phyloP scores from a whole-genome alignment of 257 asterid genomes.

The Catharanthus roseus region DNA sequence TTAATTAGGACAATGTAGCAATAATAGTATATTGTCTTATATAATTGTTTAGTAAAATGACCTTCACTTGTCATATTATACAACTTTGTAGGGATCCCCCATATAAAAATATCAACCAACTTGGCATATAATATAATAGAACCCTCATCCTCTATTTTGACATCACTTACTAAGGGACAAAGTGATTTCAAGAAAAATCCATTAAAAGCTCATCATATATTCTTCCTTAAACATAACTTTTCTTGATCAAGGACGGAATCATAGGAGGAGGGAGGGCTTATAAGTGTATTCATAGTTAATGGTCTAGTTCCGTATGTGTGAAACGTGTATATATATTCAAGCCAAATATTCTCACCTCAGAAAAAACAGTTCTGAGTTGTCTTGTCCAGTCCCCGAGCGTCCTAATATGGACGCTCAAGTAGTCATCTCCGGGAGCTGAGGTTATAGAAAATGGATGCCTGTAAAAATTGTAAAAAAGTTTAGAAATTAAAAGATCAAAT shows the following conservation, averaged over 20 bases:
- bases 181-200: too few relatives aligned
- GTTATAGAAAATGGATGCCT: slow-evolving; percentile 96
- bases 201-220: too few relatives aligned
- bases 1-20: not conserved
- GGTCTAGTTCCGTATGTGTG: too few relatives aligned
- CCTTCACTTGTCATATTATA: not conserved
- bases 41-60: not conserved
- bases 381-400: slow-evolving; percentile 86
- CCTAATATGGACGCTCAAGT: slow-evolving; percentile 78
- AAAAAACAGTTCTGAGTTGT: slow-evolving; percentile 62
- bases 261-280: too few relatives aligned
- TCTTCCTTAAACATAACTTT: too few relatives aligned
- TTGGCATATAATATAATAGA: too few relatives aligned
- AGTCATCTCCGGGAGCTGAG: slow-evolving; percentile 76
- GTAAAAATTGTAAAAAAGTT: slow-evolving; percentile 16
- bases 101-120: not conserved
- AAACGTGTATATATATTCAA: too few relatives aligned
- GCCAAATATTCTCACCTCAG: slow-evolving; percentile 39
- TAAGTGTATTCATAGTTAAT: too few relatives aligned
- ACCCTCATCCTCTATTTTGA: too few relatives aligned
- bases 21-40: not conserved
- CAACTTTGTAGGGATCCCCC: not conserved
- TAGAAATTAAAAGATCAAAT: not conserved
- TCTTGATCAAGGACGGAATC: too few relatives aligned
- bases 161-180: too few relatives aligned